phyloP scores from a whole-genome alignment of 352 stramenopile genomes.

The Phytophthora palmivora region DNA sequence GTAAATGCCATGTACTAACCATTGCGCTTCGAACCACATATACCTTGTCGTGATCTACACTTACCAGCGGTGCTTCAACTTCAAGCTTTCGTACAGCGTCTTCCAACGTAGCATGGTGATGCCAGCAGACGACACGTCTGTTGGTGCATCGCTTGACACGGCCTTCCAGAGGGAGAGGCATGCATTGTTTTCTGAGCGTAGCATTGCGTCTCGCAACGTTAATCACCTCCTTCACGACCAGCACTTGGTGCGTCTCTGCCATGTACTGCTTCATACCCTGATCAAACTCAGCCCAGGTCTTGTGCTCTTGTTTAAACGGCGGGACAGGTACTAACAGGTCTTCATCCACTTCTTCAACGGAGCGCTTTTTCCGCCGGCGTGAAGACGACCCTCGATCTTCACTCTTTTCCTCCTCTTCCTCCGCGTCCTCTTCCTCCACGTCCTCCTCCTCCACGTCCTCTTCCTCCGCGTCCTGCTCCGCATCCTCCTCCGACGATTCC shows the following conservation, averaged over 20 bases:
- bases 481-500: no score
- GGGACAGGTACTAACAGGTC: no score
- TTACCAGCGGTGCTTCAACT: conserved; percentile 6
- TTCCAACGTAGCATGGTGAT: conserved; percentile 11
- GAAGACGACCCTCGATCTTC: no score
- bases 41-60: neutral
- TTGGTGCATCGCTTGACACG: conserved; percentile 10
- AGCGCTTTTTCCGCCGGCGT: no score
- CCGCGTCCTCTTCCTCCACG: no score
- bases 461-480: no score
- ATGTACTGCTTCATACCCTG: neutral
- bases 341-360: no score
- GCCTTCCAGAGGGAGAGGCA: conserved; percentile 5
- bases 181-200: neutral
- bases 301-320: neutral
- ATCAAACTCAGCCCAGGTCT: neutral
- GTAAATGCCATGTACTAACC: conserved; percentile 10
- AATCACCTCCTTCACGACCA: conserved; percentile 7
- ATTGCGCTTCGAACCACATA: neutral
- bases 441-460: no score
- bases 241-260: neutral
- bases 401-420: no score
- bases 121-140: conserved; percentile 6
- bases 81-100: conserved; percentile 3
- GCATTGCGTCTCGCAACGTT: conserved; percentile 1